Percentiles rank a stretch among this genome's conserved stretches.
Conservation (phyloP, 179 eudicot species). For the Actinidia arguta region DNA sequence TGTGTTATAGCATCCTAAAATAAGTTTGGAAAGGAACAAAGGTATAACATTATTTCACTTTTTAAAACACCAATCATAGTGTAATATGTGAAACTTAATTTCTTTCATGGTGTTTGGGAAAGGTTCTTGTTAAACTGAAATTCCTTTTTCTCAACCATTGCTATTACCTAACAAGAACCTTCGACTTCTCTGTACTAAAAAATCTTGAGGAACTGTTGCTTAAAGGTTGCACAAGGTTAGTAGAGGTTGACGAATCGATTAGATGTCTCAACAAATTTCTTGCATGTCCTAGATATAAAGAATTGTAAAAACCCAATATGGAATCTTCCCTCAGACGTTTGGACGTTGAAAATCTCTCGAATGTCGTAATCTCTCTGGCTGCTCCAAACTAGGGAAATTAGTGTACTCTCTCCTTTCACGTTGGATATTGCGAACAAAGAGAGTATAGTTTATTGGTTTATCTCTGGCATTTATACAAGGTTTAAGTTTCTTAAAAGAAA, state of each 20-base stretch:
- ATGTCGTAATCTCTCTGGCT: neutral
- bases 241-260: neutral
- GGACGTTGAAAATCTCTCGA: neutral
- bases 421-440: neutral
- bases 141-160: too few relatives aligned
- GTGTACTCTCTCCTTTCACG: neutral
- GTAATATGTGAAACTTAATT: too few relatives aligned
- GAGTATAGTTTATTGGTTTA: neutral
- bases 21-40: conserved; percentile 9
- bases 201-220: conserved; percentile 7
- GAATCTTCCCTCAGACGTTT: neutral
- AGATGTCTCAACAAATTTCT: neutral
- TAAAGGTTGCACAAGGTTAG: neutral
- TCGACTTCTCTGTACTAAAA: neutral
- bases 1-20: neutral
- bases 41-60: neutral
- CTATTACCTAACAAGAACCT: too few relatives aligned
- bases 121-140: too few relatives aligned
- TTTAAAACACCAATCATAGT: too few relatives aligned
- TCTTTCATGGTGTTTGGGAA: too few relatives aligned
- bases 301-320: neutral
- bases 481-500: neutral
- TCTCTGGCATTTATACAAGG: neutral
- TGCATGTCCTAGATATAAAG: neutral
- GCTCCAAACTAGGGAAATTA: neutral